phyloP scores from a whole-genome alignment of 2,329 filamentous ascomycete species.

The Xenoacremonium recifei region DNA sequence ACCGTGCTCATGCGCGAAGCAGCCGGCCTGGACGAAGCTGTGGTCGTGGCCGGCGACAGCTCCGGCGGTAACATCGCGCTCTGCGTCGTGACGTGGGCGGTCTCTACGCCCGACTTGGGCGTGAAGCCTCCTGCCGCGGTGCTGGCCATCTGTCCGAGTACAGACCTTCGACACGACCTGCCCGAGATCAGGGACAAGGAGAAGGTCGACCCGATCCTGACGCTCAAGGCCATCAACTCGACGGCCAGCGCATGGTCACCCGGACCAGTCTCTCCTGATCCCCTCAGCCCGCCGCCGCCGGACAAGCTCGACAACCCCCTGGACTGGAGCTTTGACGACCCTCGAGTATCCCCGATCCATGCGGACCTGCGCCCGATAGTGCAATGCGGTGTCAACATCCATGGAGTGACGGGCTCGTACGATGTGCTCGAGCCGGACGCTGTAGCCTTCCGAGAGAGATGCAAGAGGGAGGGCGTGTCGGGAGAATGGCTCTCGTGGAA shows the following conservation, averaged over 20 bases:
- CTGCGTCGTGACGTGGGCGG: slow-evolving; percentile 28
- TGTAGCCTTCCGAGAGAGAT: slow-evolving; percentile 45
- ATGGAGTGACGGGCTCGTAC: slow-evolving; percentile 50
- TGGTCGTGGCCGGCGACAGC: slow-evolving; percentile 54
- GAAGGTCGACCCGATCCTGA: slow-evolving; percentile 24
- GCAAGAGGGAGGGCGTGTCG: slow-evolving; percentile 38
- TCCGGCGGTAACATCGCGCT: slow-evolving; percentile 55
- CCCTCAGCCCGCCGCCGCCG: no score
- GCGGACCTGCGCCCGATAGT: slow-evolving; percentile 35
- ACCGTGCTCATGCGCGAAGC: slow-evolving; percentile 38
- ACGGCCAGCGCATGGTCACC: slow-evolving; percentile 27
- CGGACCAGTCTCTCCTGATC: neutral
- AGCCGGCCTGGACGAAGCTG: slow-evolving; percentile 32
- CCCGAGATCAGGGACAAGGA: slow-evolving; percentile 15
- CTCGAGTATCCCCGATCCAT: slow-evolving; percentile 47
- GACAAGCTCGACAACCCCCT: neutral
- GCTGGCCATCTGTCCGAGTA: slow-evolving; percentile 44
- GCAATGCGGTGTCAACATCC: slow-evolving; percentile 40
- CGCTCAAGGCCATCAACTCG: slow-evolving; percentile 10
- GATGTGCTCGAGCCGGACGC: slow-evolving; percentile 56
- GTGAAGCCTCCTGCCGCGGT: slow-evolving; percentile 33
- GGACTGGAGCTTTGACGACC: slow-evolving; percentile 33
- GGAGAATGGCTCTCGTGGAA: slow-evolving; percentile 60
- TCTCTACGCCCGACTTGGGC: slow-evolving; percentile 26
- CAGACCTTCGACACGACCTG: slow-evolving; percentile 28